Evolutionary conservation across 495 filamentous ascomycete genomes (phyloP), one percentile per base, ranked within the genome.

Genomic region (Penicillium diatomitis): DNA sequence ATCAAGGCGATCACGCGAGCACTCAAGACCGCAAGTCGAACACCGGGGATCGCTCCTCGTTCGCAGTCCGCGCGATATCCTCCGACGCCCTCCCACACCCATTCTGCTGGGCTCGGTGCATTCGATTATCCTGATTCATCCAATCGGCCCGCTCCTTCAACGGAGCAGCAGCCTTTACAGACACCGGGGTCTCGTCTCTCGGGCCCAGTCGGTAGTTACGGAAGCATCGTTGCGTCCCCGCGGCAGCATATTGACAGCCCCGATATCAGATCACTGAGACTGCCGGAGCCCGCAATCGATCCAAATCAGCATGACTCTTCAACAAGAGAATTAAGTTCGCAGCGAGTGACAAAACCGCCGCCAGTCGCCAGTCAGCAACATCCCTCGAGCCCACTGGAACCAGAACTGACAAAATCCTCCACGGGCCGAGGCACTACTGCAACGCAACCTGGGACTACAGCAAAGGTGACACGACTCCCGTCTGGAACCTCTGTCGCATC

Each of bases 1-100:
- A 73, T 96, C 64, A 95, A 92, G 64, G 80, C 81, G 32, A 77
- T 94, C 43, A 64, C 77, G n/a, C 77, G 82, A 35, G 87, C 88
- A 52, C 70, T 88, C 6, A 76, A 78, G 47, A 78, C 64, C 50
- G 62, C 74, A 54, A 71, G 77, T 46, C 77, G 81, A 41, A 83
- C 79, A 34, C 82, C 41, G 29, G 30, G 41, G 32, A 27, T 42
- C 41, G 12, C 41, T 6, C 12, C 76, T 39, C 71, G 65, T 10
- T 78, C 77, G 1, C 80, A 73, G 7, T 51, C 52, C 2, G 45
- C 58, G 44, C 56, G 57, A 45, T 33, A 50, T n/a, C 43, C 41
- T 32, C 12, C 40, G n/a, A 30, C 40, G 40, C 30, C 40, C 32
- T 42, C 40, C 8, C 40, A 42, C 32, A 42, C 32, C 20, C 7